Conservation (phyloP, 129 eudicot genomes). For the Logfia minima region DNA sequence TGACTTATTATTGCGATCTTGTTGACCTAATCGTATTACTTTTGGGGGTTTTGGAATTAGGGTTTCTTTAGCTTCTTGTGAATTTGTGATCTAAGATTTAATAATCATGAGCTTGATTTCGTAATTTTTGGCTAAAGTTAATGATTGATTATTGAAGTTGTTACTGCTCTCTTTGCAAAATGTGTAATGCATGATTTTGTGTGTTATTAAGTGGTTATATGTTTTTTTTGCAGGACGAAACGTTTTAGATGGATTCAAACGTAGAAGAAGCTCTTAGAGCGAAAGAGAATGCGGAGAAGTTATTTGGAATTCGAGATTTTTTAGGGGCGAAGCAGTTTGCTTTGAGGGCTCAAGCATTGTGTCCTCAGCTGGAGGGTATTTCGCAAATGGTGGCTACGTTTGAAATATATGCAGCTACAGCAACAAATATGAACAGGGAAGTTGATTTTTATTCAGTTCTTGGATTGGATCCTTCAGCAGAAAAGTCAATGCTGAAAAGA, state of each 20-base stretch:
- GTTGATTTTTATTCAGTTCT: slow-evolving; percentile 75
- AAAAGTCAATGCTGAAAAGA: slow-evolving; percentile 55
- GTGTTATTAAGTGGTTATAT: slow-evolving; percentile 12
- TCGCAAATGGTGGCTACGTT: slow-evolving; percentile 93
- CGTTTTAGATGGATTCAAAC: slow-evolving; percentile 61
- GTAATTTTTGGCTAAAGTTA: slow-evolving; percentile 5
- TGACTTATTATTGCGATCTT: slow-evolving; percentile 30
- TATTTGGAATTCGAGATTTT: slow-evolving; percentile 61
- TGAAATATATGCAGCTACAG: slow-evolving; percentile 65
- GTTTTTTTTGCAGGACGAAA: slow-evolving; percentile 31
- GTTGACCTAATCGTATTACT: slow-evolving; percentile 31
- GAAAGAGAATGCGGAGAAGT: slow-evolving; percentile 77
- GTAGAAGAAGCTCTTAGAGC: slow-evolving; percentile 79
- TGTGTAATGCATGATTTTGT: slow-evolving; percentile 2
- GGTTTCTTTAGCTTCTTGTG: slow-evolving; percentile 19
- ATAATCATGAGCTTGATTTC: slow-evolving; percentile 23
- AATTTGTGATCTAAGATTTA: neutral
- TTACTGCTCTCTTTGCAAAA: neutral
- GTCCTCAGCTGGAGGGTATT: slow-evolving; percentile 83
- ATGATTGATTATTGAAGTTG: slow-evolving; percentile 10
- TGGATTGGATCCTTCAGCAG: slow-evolving; percentile 73
- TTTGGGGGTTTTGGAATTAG: slow-evolving; percentile 21
- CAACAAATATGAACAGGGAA: slow-evolving; percentile 57
- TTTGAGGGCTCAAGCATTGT: slow-evolving; percentile 68
- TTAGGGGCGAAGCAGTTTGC: slow-evolving; percentile 74